Base-by-base conservation (phyloP, 129 eudicot genomes). In the Escallonia herrerae region DNA sequence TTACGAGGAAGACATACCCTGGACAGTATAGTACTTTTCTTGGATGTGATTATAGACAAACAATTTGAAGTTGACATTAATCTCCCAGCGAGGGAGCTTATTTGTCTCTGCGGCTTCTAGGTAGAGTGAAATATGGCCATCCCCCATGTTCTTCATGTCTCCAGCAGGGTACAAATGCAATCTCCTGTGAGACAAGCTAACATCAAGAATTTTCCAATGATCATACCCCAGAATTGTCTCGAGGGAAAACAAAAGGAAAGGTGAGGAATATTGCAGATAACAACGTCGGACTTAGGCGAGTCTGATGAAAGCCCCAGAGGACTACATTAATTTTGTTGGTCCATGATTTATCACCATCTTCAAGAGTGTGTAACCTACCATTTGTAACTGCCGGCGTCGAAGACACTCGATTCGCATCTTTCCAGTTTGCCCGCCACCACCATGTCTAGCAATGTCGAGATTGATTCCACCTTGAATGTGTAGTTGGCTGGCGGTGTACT, bases 111-210 rank as follows among this genome's bases (percentile, higher is more conserved):
- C 56, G 7, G 12, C 14, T 64, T 3, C 12, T 39, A 64, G 2
- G 43, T 64, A 64, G 15, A 47, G 15, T 7, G 69, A 64, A 8
- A 64, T 64, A 37, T 64, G 58, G 48, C 69, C 69, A 1, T 38
- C 8, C 6, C 41, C 69, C 7, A n/a, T 38, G 7, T 14, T 38
- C 8, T 48, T 22, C 69, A 4, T 3, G 14, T 64, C 15, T 9
- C 69, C 69, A 47, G 5, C 6, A 14, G 69, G 69, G 44, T 64
- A 49, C 7, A 64, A 10, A 22, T 4, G 10, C 57, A 64, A 48
- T 46, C 10, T 37, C 62, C 62, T 57, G 40, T 2, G 22, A 57
- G 4, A 15, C 9, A 15, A 15, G 22, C 3, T 9, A 52, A 3
- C 15, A 52, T 6, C 15, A 9, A 52, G 5, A 9, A 2, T 8